These are phyloP conservation scores for Mortierella sp. DNA, from an alignment of 371 early-diverging fungal species.

Conservation along the genomic window DNA sequence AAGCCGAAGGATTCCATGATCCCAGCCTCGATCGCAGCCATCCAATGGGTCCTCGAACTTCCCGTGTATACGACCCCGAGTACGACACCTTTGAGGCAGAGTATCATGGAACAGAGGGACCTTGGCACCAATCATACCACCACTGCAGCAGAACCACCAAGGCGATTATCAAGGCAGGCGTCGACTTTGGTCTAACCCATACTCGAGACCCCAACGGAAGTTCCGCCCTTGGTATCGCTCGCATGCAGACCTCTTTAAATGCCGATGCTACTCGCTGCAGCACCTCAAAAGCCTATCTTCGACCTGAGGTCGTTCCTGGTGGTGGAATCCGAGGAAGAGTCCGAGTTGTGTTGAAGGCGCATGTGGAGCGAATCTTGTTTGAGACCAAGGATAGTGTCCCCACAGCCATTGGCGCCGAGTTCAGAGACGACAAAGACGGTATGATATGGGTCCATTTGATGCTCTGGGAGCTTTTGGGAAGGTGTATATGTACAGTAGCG, in stretches of 20 bases:
- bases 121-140: conserved; percentile 27
- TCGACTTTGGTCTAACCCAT: conserved; percentile 7
- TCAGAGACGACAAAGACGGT: conserved; percentile 25
- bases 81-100: conserved; percentile 27
- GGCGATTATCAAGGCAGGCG: conserved; percentile 19
- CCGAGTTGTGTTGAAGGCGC: conserved; percentile 22
- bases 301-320: conserved; percentile 26
- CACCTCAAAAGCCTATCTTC: conserved; percentile 21
- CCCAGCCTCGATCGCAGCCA: conserved; percentile 12
- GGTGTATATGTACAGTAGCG: neutral
- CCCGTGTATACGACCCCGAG: conserved; percentile 10
- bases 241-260: conserved; percentile 15
- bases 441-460: neutral
- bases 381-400: conserved; percentile 16
- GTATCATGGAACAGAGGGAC: conserved; percentile 37
- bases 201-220: conserved; percentile 13
- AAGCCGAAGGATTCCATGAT: conserved; percentile 32
- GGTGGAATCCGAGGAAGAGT: conserved; percentile 17
- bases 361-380: conserved; percentile 22
- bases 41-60: conserved; percentile 11
- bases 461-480: neutral
- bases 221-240: conserved; percentile 16
- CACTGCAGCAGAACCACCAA: neutral
- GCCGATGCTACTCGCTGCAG: conserved; percentile 21
- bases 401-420: conserved; percentile 30